These are phyloP conservation scores for Neoscytalidium dimidiatum DNA, from an alignment of 2,329 filamentous ascomycete genomes.

Conservation along the genomic window DNA sequence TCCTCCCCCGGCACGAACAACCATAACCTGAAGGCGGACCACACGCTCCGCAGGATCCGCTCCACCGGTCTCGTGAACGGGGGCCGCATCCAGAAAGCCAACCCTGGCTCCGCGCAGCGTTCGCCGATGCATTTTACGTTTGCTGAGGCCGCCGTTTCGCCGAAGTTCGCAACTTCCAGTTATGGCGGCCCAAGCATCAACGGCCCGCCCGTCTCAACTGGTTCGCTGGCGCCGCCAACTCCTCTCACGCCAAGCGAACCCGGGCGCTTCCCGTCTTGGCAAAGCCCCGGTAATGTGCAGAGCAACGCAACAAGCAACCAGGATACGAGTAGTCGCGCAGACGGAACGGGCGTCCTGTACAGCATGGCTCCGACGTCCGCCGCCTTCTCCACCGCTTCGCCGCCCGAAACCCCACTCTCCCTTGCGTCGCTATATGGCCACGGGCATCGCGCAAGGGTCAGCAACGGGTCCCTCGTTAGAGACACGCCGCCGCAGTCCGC, in stretches of 20 bases:
- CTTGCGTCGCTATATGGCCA: conserved; percentile 2
- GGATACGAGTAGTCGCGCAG: conserved; percentile 41
- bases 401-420: conserved; percentile 47
- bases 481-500: conserved; percentile 54
- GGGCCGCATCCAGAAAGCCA: conserved; percentile 50
- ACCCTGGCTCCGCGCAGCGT: conserved; percentile 47
- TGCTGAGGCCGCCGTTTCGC: conserved; percentile 49
- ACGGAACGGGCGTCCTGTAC: conserved; percentile 36
- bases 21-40: conserved; percentile 29
- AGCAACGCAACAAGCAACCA: conserved; percentile 20
- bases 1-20: conserved; percentile 37
- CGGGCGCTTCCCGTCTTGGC: conserved; percentile 44
- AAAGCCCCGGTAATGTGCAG: conserved; percentile 30
- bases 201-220: conserved; percentile 27
- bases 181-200: conserved; percentile 38
- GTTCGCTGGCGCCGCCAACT: conserved; percentile 50
- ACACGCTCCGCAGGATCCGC: conserved; percentile 49
- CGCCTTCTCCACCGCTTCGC: conserved; percentile 42
- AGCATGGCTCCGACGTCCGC: conserved; percentile 39
- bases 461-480: conserved; percentile 33
- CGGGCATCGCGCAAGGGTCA: conserved; percentile 6
- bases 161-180: conserved; percentile 43
- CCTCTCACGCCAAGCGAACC: conserved; percentile 49
- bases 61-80: conserved; percentile 50
- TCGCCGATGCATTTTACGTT: conserved; percentile 51